Conservation (phyloP, 352 stramenopile genomes). For the Pythium dissotocum region DNA sequence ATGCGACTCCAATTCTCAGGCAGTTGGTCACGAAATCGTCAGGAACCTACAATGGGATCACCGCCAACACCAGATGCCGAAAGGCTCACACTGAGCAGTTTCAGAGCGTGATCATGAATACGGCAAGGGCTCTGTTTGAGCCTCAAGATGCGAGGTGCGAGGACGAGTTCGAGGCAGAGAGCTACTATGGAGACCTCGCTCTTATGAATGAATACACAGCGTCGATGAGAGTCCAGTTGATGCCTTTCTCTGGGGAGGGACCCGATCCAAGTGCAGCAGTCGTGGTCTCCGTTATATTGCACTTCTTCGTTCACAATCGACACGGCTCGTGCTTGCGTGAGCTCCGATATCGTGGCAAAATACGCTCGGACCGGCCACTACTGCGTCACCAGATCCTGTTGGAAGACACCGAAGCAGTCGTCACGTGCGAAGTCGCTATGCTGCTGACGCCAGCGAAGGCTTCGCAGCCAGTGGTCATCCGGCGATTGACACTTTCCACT, state of each 20-base stretch:
- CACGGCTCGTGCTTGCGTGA: slow-evolving; percentile 14
- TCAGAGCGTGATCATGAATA: not conserved
- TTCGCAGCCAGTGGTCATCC: not conserved
- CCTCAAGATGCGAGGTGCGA: not conserved
- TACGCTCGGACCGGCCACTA: not conserved
- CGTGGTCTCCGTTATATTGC: slow-evolving; percentile 13
- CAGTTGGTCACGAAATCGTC: slow-evolving; percentile 7
- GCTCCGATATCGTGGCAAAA: slow-evolving; percentile 19
- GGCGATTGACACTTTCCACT: not conserved
- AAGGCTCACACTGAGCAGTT: not conserved
- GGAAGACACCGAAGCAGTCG: slow-evolving; percentile 2
- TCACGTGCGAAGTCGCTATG: slow-evolving; percentile 12
- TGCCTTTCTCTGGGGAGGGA: not conserved
- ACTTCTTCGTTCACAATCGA: slow-evolving; percentile 6
- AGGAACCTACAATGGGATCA: not conserved
- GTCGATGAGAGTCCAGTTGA: not conserved
- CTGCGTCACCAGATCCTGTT: slow-evolving; percentile 14
- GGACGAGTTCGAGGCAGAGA: too few species aligned
- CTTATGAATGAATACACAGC: not conserved
- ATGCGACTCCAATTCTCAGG: slow-evolving; percentile 6
- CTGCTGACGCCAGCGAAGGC: not conserved
- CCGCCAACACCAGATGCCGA: not conserved
- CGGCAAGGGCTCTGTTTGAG: not conserved
- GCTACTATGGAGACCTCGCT: too few species aligned
- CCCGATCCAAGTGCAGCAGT: not conserved